Evolutionary conservation across 768 basidiomycete genomes (phyloP), one percentile per base, ranked within the genome.

Genomic region (Dioszegia crocea): DNA sequence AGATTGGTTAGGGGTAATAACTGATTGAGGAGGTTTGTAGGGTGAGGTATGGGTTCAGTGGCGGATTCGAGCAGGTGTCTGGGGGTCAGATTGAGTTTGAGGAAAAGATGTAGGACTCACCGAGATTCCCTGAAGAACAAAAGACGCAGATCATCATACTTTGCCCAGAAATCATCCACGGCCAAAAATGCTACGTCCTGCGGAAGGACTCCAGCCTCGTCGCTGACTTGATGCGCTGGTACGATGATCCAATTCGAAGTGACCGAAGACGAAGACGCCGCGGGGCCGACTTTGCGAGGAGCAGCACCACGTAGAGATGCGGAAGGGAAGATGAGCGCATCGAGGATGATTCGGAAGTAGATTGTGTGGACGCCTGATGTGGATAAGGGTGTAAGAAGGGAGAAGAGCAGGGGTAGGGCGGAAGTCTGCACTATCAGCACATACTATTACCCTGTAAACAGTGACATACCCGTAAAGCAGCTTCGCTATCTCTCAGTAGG

Each of bases 401-500:
- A 50, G 49, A 59, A 59, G 4, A 59, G 41, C 1, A 67, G 45
- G 0, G 67, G 69, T n/a, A 67, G 29, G 2, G 70, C 67, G 3
- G 73, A 75, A 14, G 66, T 63, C 71, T 71, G 33, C 19, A 21
- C 47, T n/a, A 29, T 40, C 12, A 52, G 45, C 50, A 31, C 27
- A 36, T 21, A 12, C 24, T 16, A n/a, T n/a, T n/a, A n/a, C n/a
- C 41, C 24, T 17, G 4, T 31, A 11, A 39, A 31, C 2, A 26
- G 4, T 3, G 4, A 77, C 87, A 58, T 68, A 93, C 92, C 71
- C 87, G 80, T 29, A 97, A 71, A 10, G 80, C 77, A 43, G 85
- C 81, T 71, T 97, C 91, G 21, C 86, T 83, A 63, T 91, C 88
- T 70, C 87, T 83, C 62, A 94, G 68, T 27, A 93, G 74, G 1